Evolutionary conservation across 2,329 filamentous ascomycete species (phyloP).

Genomic region (Furcasterigmium furcatum): DNA sequence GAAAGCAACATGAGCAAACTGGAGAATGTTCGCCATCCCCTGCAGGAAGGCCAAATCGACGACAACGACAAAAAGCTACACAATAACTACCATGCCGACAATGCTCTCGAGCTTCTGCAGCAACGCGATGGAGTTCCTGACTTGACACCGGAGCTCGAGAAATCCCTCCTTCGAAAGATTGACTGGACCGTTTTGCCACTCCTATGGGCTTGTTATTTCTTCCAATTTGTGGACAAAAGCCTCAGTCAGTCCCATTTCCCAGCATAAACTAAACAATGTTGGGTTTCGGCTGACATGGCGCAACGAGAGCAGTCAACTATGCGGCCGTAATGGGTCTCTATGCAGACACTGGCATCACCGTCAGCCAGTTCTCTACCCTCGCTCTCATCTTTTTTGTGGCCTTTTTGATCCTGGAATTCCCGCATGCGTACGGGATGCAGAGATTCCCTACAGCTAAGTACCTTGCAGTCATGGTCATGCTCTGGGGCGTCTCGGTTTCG

Average conservation of each 20-base stretch:
- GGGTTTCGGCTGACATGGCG: too few species aligned
- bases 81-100: too few species aligned
- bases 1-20: too few species aligned
- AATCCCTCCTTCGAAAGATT: too few species aligned
- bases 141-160: too few species aligned
- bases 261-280: too few species aligned
- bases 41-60: too few species aligned
- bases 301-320: conserved; percentile 62
- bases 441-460: conserved; percentile 67
- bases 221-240: conserved; percentile 63
- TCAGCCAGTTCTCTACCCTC: conserved; percentile 61
- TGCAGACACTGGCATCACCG: conserved; percentile 32
- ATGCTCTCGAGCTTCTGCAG: too few species aligned
- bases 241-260: too few species aligned
- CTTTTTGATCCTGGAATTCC: conserved; percentile 69
- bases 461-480: conserved; percentile 54
- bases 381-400: conserved; percentile 73
- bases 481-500: conserved; percentile 60
- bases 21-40: too few species aligned
- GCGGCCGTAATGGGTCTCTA: conserved; percentile 62
- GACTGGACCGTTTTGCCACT: conserved; percentile 23
- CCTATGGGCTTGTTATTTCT: conserved; percentile 73
- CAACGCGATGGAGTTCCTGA: too few species aligned
- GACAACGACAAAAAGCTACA: too few species aligned
- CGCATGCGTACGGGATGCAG: conserved; percentile 58